Conservation (phyloP, 2,329 filamentous ascomycete species). For the Zasmidium citrigriseum region DNA sequence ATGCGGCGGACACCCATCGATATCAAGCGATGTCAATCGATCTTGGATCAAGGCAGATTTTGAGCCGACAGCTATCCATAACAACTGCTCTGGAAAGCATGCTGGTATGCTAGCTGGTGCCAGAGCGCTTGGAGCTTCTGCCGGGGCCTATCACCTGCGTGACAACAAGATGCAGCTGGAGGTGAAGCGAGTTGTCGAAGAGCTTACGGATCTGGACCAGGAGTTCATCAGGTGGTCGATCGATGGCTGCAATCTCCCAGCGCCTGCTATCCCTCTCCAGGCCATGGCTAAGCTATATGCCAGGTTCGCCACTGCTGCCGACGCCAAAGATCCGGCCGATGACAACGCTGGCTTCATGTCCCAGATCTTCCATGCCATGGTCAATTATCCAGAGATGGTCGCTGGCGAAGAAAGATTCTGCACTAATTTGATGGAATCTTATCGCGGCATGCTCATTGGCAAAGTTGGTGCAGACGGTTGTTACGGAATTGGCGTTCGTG, state of each 20-base stretch:
- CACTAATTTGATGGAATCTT: conserved; percentile 47
- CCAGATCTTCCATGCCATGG: conserved; percentile 48
- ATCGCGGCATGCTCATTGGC: conserved; percentile 42
- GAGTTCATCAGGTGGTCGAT: conserved; percentile 44
- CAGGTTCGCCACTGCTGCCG: conserved; percentile 39
- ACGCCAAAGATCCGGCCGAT: conserved; percentile 25
- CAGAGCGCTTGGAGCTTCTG: background rate
- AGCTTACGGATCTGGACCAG: conserved; percentile 25
- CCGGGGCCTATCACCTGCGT: background rate
- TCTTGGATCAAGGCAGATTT: conserved; percentile 2
- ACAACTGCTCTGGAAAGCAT: conserved; percentile 13
- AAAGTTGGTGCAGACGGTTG: conserved; percentile 54
- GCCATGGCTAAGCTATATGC: conserved; percentile 41
- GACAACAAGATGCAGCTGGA: conserved; percentile 32
- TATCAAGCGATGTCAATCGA: conserved; percentile 1
- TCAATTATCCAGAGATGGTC: conserved; percentile 42
- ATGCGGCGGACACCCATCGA: conserved; percentile 45
- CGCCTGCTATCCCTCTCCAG: conserved; percentile 45
- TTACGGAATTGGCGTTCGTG: conserved; percentile 49
- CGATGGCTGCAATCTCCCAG: conserved; percentile 52
- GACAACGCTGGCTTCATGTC: conserved; percentile 25
- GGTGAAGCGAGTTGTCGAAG: conserved; percentile 39
- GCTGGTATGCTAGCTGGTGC: conserved; percentile 10
- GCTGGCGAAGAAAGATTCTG: conserved; percentile 51
- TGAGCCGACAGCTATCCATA: background rate